Evolutionary conservation across 2,329 filamentous ascomycete genomes (phyloP), one percentile per base, ranked within the genome.

Genomic region (Lasiodiplodia sp.): DNA sequence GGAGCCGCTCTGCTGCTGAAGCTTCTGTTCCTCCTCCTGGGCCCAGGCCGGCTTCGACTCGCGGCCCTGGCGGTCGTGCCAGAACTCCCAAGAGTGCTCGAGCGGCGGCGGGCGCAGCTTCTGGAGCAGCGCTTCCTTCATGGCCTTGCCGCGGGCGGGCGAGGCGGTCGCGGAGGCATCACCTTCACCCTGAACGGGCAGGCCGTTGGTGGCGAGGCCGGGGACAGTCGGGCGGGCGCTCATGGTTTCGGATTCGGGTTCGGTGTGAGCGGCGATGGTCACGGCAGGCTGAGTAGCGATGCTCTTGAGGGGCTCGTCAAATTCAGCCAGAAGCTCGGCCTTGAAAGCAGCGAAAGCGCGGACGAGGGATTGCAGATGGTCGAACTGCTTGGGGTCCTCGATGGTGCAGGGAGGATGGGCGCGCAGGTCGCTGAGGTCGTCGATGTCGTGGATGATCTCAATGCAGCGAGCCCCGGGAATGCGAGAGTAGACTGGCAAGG

Each of bases 101-200:
- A 86, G 81, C n/a, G 84, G 82, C 60, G 83, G 84, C 6, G 83
- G 79, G 58, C 83, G 81, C 52, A 83, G 79, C 63, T 80, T 81
- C 67, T 81, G 80, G 71, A 82, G 80, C 68, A 83, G 80, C 67
- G 76, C 77, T 67, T 79, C 77, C 68, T 81, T 89, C 88, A 94
- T 94, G 68, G 91, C 91, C 80, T 91, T 89, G 79, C 92, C 91
- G 75, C 92, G 90, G 67, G 92, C 91, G 31, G 92, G 91, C 11
- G 91, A 92, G 71, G 85, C 84, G 52, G 87, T 89, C 76, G 87
- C 88, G 58, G 86, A 81, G 71, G 87, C 85, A 72, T 86, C 84
- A 78, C 85, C 84, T 77, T 89, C 85, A 68, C 87, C 86, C 69
- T 90, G 85, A 69, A 84, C 82, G 38, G 90, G 88, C 69, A 92